Base-by-base conservation (phyloP, 163 green algal species). In the Trebouxia gelatinosa region DNA sequence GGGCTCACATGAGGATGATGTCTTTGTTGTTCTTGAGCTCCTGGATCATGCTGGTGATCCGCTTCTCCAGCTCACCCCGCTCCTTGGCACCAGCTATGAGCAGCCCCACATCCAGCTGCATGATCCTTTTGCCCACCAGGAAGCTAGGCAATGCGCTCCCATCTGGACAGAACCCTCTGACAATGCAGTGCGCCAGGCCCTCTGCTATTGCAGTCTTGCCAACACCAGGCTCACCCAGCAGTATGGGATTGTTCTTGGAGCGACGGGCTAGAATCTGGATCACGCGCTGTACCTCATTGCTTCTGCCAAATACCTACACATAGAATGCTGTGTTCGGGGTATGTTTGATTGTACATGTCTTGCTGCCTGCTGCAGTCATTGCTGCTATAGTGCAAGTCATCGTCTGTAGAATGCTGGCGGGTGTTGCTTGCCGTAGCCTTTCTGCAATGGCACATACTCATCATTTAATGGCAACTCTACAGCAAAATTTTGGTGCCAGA, bases 141-240 rank as follows among this genome's bases (percentile, higher is more conserved):
- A 96, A 96, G 11, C 64, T 77, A 7, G 92, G 93, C 71, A 97
- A 78, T 26, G 87, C 85, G 4, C 59, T 59, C 62, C 92, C 92
- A 58, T 93, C 89, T 31, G 81, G 78, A n/a, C 74, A 75, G 34
- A 32, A 43, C 48, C 82, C 77, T 6, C 16, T 59, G 26, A 89
- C 92, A 57, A 98, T 95, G 70, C 88, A 87, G 51, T 82, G 75
- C 0, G 93, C 93, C 61, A 98, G 83, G 40, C 93, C 93, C 88
- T 97, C 81, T 35, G 75, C 95, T 67, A 99, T 98, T 29, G 95
- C 95, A 3, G 95, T 99, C 89, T 98, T 97, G 75, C 93, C 92
- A 26, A 95, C 90, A 37, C 94, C 94, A 32, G 94, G 92, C 85
- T 98, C 93, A 29, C 94, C 94, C 67, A 98, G 85, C 72, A 98